These are phyloP conservation scores for Amesomyces nigricolor DNA, from an alignment of 2,329 filamentous ascomycete species.

Conservation along the genomic window DNA sequence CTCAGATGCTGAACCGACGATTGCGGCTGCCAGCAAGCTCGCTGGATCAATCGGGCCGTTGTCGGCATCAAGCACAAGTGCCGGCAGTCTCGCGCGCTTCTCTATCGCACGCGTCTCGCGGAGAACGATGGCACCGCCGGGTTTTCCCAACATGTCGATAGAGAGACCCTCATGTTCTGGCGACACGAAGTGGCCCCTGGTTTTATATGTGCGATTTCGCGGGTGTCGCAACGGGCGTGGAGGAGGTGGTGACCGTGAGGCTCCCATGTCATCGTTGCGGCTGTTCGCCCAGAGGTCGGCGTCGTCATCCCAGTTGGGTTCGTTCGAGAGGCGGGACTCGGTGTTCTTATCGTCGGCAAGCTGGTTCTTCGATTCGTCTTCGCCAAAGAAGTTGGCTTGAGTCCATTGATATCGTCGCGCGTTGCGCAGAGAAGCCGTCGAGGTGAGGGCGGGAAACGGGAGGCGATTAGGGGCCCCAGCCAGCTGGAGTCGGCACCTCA, in stretches of 20 bases:
- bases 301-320: background rate
- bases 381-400: background rate
- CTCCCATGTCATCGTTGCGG: background rate
- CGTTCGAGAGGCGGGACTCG: background rate
- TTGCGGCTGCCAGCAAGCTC: conserved; percentile 29
- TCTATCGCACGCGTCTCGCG: conserved; percentile 29
- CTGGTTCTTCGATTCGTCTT: background rate
- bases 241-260: background rate
- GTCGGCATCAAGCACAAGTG: conserved; percentile 18
- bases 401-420: background rate
- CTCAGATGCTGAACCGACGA: conserved; percentile 26
- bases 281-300: background rate
- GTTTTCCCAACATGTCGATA: conserved; percentile 34
- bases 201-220: conserved; percentile 10
- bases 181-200: conserved; percentile 16
- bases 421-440: background rate
- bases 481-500: conserved; percentile 36
- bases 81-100: conserved; percentile 3
- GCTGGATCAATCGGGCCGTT: conserved; percentile 30
- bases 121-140: conserved; percentile 45
- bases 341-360: background rate
- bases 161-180: conserved; percentile 25
- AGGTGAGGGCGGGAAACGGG: background rate
- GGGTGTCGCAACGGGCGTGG: too few species aligned
- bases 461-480: conserved; percentile 21